Conservation (phyloP, 1,139 yeast species). For the Keqinozyma sinolaborantium region DNA sequence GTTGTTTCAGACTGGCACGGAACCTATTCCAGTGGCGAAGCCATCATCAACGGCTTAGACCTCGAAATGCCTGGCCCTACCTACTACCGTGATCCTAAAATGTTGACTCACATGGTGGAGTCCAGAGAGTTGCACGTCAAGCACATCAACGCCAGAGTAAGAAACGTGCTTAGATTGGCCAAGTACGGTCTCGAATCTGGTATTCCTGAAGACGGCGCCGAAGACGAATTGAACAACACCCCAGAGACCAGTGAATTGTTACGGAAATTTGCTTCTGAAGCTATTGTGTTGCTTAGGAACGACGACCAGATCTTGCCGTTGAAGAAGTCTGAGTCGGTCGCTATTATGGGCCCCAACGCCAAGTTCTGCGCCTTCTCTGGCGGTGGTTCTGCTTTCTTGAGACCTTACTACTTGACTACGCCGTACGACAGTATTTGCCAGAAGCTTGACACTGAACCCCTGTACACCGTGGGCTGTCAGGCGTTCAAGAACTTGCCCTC, state of each 20-base stretch:
- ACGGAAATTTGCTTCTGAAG: conserved; percentile 47
- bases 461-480: conserved; percentile 18
- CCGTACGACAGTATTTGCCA: conserved; percentile 24
- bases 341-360: conserved; percentile 35
- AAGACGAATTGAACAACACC: conserved; percentile 28
- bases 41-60: conserved; percentile 53
- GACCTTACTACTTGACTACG: conserved; percentile 25
- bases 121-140: conserved; percentile 28
- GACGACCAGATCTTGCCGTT: conserved; percentile 43
- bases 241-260: conserved; percentile 40
- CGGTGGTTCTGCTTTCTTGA: conserved; percentile 33
- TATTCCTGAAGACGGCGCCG: conserved; percentile 33
- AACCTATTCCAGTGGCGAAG: conserved; percentile 41
- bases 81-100: conserved; percentile 34
- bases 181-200: conserved; percentile 32
- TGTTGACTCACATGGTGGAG: conserved; percentile 27
- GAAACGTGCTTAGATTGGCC: conserved; percentile 44
- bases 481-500: conserved; percentile 25
- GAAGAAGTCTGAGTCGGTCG: conserved; percentile 18
- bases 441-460: conserved; percentile 16
- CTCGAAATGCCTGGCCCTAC: conserved; percentile 67
- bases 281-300: conserved; percentile 53
- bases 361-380: conserved; percentile 26
- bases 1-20: conserved; percentile 67
- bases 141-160: conserved; percentile 42